Conservation (phyloP, 345 rosid species). For the Citrus mangshanensis region DNA sequence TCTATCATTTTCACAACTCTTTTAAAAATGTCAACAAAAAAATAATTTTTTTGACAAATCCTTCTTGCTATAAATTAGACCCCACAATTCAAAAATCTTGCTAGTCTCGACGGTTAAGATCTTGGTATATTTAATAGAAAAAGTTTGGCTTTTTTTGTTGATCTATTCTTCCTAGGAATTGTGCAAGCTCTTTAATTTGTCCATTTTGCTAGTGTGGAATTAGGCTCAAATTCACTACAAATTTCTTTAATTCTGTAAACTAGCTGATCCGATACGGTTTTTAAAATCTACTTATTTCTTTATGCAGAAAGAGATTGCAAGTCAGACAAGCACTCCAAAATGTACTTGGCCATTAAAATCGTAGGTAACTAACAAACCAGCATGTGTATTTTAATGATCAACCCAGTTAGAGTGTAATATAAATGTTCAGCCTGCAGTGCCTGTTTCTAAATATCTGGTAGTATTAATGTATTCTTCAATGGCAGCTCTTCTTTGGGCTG, state of each 20-base stretch:
- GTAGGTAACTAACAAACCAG: background rate
- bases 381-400: background rate
- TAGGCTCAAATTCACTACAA: no score
- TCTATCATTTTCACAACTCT: no score
- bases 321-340: background rate
- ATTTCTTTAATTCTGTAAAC: no score
- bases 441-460: background rate
- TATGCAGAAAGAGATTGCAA: no score
- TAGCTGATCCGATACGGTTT: no score
- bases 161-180: background rate
- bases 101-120: background rate
- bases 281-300: no score
- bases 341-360: background rate
- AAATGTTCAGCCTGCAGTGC: no score
- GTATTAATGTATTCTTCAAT: no score
- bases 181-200: background rate
- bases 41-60: no score
- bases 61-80: background rate
- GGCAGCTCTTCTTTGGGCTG: conserved; percentile 12
- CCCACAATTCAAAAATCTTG: background rate
- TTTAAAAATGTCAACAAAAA: no score
- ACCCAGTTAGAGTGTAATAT: no score
- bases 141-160: no score
- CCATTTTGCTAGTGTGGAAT: background rate
- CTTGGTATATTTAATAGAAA: background rate